Percentiles rank a stretch among this genome's conserved stretches.
phyloP scores from a whole-genome alignment of 2,329 filamentous ascomycete genomes.

The Phaeophleospora eucalypticola region DNA sequence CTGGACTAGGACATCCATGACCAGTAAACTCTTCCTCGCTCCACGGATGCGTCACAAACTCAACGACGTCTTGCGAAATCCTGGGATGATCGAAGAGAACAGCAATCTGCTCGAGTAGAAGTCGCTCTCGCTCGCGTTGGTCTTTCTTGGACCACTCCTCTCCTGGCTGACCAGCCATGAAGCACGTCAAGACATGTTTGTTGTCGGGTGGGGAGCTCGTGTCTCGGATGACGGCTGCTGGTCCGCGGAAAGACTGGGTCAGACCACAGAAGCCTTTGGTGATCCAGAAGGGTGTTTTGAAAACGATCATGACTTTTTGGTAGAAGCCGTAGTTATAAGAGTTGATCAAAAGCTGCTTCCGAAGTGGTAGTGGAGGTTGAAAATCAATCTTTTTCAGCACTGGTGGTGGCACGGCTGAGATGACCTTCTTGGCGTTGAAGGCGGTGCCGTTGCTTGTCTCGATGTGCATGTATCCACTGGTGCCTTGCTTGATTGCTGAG shows the following conservation, averaged over 20 bases:
- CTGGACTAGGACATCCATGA: slow-evolving; percentile 20
- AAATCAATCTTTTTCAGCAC: slow-evolving; percentile 45
- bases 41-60: slow-evolving; percentile 29
- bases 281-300: slow-evolving; percentile 45
- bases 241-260: slow-evolving; percentile 43
- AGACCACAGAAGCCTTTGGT: slow-evolving; percentile 43
- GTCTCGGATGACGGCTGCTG: slow-evolving; percentile 44
- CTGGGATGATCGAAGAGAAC: slow-evolving; percentile 22
- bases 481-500: slow-evolving; percentile 1
- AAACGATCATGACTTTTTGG: slow-evolving; percentile 49
- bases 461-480: too few relatives aligned
- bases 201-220: slow-evolving; percentile 28
- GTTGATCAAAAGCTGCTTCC: slow-evolving; percentile 36
- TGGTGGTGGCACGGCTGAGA: slow-evolving; percentile 47
- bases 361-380: slow-evolving; percentile 40
- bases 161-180: slow-evolving; percentile 36
- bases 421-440: slow-evolving; percentile 43
- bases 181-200: slow-evolving; percentile 36
- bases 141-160: slow-evolving; percentile 30
- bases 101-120: slow-evolving; percentile 34
- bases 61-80: slow-evolving; percentile 17
- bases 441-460: slow-evolving; percentile 21
- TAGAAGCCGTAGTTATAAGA: slow-evolving; percentile 45
- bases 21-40: slow-evolving; percentile 25
- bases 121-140: slow-evolving; percentile 24